These are phyloP conservation scores for Suillus alpinus DNA, from an alignment of 768 basidiomycete species.

Conservation along the genomic window DNA sequence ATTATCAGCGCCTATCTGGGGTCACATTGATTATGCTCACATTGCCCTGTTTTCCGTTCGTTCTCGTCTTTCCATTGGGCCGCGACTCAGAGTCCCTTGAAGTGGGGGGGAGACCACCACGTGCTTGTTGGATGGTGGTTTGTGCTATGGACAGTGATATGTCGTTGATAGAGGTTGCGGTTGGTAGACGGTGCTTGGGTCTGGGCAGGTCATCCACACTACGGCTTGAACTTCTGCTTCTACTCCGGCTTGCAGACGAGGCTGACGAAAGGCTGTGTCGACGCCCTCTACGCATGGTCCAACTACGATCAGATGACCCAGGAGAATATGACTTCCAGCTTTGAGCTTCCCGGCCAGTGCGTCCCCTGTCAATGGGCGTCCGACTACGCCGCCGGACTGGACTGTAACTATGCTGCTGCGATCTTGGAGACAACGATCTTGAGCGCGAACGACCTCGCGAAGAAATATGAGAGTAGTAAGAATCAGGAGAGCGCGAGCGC, in stretches of 20 bases:
- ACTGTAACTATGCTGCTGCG: constrained; percentile 54
- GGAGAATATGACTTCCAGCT: constrained; percentile 36
- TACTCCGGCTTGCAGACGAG: constrained; percentile 55
- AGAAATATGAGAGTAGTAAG: constrained; percentile 62
- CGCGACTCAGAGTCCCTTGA: constrained; percentile 20
- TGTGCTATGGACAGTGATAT: constrained; percentile 32
- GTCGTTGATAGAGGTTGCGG: constrained; percentile 38
- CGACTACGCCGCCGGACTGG: constrained; percentile 44
- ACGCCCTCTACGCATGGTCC: constrained; percentile 27
- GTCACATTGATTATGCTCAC: constrained; percentile 17
- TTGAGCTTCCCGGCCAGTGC: constrained; percentile 25
- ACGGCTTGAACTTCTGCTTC: constrained; percentile 49
- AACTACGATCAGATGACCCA: constrained; percentile 41
- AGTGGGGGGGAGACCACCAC: not conserved
- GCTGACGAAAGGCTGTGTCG: constrained; percentile 50
- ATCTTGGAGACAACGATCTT: constrained; percentile 54
- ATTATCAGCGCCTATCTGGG: constrained; percentile 7
- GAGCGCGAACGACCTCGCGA: constrained; percentile 67
- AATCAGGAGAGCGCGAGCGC: constrained; percentile 56
- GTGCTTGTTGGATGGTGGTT: constrained; percentile 21
- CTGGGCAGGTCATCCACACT: constrained; percentile 54
- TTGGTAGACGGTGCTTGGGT: constrained; percentile 63
- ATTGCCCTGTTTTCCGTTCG: constrained; percentile 37
- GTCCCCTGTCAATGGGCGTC: constrained; percentile 47
- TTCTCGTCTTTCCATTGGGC: constrained; percentile 35